Conservation (phyloP, 2,329 filamentous ascomycete genomes). For the Phialemonium atrogriseum region DNA sequence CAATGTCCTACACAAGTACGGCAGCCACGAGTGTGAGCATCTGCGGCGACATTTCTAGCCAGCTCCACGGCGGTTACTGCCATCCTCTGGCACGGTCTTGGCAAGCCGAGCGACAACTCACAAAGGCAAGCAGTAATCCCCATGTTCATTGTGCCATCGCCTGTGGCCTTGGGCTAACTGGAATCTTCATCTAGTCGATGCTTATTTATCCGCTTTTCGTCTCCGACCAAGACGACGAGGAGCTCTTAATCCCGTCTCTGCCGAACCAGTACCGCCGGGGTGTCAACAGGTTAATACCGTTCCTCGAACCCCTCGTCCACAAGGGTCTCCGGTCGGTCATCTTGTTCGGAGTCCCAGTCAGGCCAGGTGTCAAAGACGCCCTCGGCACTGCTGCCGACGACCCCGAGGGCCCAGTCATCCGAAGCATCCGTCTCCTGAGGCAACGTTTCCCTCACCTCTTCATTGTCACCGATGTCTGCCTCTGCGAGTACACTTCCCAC, state of each 20-base stretch:
- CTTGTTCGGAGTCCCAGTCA: constrained; percentile 87
- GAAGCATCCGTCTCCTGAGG: constrained; percentile 74
- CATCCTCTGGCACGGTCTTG: constrained; percentile 72
- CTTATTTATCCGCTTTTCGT: constrained; percentile 97
- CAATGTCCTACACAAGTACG: constrained; percentile 59
- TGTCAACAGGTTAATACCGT: constrained; percentile 75
- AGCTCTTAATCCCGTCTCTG: constrained; percentile 80
- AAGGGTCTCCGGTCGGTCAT: constrained; percentile 93
- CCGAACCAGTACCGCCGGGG: constrained; percentile 86
- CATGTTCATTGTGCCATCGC: not conserved
- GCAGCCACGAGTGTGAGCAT: constrained; percentile 62
- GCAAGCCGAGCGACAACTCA: constrained; percentile 79
- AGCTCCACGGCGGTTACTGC: constrained; percentile 75
- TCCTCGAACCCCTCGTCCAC: constrained; percentile 75
- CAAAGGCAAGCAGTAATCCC: constrained; percentile 74
- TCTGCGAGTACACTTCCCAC: constrained; percentile 98
- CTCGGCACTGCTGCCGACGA: constrained; percentile 90
- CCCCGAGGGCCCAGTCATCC: constrained; percentile 84
- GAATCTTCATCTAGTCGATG: constrained; percentile 63
- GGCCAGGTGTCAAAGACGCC: constrained; percentile 75
- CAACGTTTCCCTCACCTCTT: constrained; percentile 84
- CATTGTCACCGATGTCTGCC: constrained; percentile 86
- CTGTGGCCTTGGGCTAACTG: constrained; percentile 6
- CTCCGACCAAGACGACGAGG: constrained; percentile 88
- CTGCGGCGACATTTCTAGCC: constrained; percentile 68